Evolutionary conservation across 23 red algal genomes (phyloP), one percentile per base, ranked within the genome.

Genomic region (Gracilaria caudata): DNA sequence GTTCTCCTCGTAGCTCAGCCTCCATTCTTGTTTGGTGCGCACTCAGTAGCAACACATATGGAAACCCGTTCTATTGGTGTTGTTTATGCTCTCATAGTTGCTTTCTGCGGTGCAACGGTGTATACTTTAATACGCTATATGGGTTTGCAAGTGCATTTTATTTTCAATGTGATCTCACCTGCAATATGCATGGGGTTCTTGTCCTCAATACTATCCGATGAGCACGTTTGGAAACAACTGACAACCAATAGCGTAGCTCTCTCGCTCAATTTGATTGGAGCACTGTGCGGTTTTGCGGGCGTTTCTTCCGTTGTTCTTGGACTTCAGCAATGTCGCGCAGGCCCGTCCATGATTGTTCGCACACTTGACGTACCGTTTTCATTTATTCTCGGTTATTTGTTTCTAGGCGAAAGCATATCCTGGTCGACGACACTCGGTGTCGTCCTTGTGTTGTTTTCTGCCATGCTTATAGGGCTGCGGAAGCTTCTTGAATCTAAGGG

Each of bases 91-190:
- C 34, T 86, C 10, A 17, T 33, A 3, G 82, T 45, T 28, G 64
- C 82, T 1, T 53, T 53, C 51, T 53, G 55, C 10, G 61, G 43
- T 4, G 8, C 82, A 7, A 65, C 43, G 11, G 64, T 40, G 12
- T 73, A 68, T 19, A 53, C 43, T 19, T 11, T 64, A 14, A 44
- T 75, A 34, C 64, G 82, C 3, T 32, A 20, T 51, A 57, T 86
- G 39, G 82, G 82, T 43, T 43, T 65, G 30, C 53, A 30, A 26
- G 68, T 86, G 26, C 82, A 86, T 74, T 86, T 73, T 38, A 86
- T 86, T 32, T 16, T 53, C 16, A 64, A 57, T 43, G 82, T 86
- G 4, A 23, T 75, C 8, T 24, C 33, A 3, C 39, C 24, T 21
- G 21, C 20, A 21, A 39, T 75, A 2, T 24, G 70, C n/a, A 47